These are phyloP conservation scores for Gorgonomyces haynaldii DNA, from an alignment of 192 early-diverging fungal genomes.

Conservation along the genomic window DNA sequence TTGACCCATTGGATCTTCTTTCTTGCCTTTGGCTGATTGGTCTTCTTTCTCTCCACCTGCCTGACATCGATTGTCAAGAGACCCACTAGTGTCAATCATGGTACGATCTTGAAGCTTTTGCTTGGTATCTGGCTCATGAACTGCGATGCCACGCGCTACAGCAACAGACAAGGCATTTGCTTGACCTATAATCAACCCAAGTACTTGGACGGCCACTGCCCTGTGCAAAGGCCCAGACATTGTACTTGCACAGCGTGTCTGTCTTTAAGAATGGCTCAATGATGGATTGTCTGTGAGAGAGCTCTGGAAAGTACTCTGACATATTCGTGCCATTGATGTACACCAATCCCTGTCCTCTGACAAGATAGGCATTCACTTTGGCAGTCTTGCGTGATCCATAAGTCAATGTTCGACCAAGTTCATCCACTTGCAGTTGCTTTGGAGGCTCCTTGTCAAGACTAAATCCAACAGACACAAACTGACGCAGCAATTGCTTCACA, in stretches of 20 bases:
- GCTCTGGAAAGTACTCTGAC: constrained; percentile 60
- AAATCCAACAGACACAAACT: constrained; percentile 3
- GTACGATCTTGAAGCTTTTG: constrained; percentile 39
- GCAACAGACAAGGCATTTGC: constrained; percentile 76
- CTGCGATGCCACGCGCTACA: constrained; percentile 57
- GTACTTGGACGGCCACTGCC: constrained; percentile 72
- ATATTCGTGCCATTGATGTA: constrained; percentile 70
- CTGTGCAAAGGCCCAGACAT: constrained; percentile 68
- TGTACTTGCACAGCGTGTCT: constrained; percentile 59
- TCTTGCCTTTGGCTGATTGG: constrained; percentile 85
- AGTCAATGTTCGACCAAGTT: constrained; percentile 60
- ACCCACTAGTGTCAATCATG: constrained; percentile 9
- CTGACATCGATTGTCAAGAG: constrained; percentile 27
- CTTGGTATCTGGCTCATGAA: constrained; percentile 51
- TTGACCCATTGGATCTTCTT: constrained; percentile 71
- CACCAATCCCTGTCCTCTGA: constrained; percentile 45
- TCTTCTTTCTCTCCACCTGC: constrained; percentile 92
- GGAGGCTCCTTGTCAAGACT: neutral
- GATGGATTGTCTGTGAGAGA: constrained; percentile 54
- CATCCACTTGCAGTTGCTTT: constrained; percentile 36
- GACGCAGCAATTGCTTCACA: neutral
- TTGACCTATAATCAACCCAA: constrained; percentile 43
- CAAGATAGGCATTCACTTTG: constrained; percentile 59
- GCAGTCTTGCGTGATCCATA: constrained; percentile 74
- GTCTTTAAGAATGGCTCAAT: constrained; percentile 62